Evolutionary conservation across 768 basidiomycete species (phyloP).

Genomic region (Lactarius quietus): DNA sequence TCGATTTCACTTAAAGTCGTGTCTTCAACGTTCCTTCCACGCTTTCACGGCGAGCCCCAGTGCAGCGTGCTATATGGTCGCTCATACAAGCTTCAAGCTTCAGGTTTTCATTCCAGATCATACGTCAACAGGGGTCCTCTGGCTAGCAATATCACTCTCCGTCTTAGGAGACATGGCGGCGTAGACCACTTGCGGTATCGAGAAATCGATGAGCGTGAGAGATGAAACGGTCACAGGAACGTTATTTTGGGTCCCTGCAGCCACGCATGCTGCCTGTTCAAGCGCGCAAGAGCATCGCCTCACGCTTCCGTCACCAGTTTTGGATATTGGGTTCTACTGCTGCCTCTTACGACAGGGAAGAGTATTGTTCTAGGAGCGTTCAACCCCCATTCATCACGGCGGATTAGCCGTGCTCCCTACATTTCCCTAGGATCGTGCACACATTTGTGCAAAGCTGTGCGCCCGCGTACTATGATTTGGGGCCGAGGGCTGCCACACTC

Average conservation of each 20-base stretch:
- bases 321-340: background rate
- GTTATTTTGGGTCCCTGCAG: background rate
- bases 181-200: conserved; percentile 4
- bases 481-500: conserved; percentile 7
- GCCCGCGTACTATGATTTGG: background rate
- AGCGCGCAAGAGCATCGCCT: background rate
- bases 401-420: background rate
- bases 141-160: background rate
- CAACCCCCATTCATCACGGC: background rate
- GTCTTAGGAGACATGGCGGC: too few relatives aligned
- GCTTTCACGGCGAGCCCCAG: background rate
- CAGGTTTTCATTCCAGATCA: background rate
- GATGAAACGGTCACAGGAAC: background rate
- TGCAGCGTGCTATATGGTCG: background rate
- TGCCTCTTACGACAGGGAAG: background rate
- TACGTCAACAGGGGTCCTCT: background rate
- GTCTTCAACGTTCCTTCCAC: background rate
- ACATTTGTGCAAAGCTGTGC: conserved; percentile 10
- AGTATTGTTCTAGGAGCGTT: background rate
- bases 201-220: conserved; percentile 1
- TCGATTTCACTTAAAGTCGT: background rate
- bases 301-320: background rate
- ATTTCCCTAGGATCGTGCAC: background rate
- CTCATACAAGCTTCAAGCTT: background rate
- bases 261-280: background rate